These are phyloP conservation scores for Fusarium domesticum DNA, from an alignment of 2,329 filamentous ascomycete genomes.

Conservation along the genomic window DNA sequence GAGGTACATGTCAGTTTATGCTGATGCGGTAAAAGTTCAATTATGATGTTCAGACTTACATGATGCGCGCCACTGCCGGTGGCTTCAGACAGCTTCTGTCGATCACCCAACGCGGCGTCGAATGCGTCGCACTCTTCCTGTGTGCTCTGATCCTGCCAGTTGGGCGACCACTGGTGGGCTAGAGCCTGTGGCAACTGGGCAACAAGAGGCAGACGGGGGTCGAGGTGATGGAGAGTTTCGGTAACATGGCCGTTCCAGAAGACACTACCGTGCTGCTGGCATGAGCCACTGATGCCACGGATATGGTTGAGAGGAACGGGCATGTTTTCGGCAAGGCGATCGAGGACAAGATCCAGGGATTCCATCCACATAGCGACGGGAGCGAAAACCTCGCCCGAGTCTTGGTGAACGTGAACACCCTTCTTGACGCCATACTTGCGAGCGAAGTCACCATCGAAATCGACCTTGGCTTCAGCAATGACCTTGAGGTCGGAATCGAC, in stretches of 20 bases:
- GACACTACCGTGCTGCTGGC: constrained; percentile 96
- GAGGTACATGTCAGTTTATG: constrained; percentile 3
- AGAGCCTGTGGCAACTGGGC: constrained; percentile 73
- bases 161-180: constrained; percentile 83
- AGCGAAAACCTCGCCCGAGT: constrained; percentile 84
- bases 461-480: constrained; percentile 81
- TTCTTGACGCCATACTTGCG: constrained; percentile 76
- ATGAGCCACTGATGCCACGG: constrained; percentile 81
- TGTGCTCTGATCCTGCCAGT: constrained; percentile 97
- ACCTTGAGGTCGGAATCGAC: constrained; percentile 80
- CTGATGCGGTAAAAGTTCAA: constrained; percentile 3
- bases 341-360: constrained; percentile 80
- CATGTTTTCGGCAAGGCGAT: constrained; percentile 65
- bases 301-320: constrained; percentile 65
- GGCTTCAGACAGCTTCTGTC: constrained; percentile 67
- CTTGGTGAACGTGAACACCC: constrained; percentile 79
- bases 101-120: constrained; percentile 66
- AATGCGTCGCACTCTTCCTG: constrained; percentile 89
- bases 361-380: constrained; percentile 95
- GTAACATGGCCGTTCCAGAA: constrained; percentile 80
- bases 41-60: constrained; percentile 49
- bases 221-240: constrained; percentile 57
- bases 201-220: constrained; percentile 59
- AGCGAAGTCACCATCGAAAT: constrained; percentile 83
- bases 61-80: constrained; percentile 96